phyloP scores from a whole-genome alignment of 257 asterid genomes.

The Fraxinus pennsylvanica region DNA sequence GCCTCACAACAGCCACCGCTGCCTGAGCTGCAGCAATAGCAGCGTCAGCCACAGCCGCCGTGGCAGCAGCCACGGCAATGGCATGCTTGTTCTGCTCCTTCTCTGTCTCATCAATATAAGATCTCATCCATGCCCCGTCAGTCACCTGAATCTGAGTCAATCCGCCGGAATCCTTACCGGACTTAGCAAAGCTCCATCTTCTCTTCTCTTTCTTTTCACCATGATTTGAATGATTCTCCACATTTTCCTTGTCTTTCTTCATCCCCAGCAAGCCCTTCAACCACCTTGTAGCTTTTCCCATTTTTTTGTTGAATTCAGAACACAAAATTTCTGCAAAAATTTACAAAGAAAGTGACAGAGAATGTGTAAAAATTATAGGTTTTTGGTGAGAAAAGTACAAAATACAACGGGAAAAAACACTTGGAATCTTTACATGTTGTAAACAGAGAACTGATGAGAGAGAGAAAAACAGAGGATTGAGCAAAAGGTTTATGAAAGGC shows the following conservation, averaged over 20 bases:
- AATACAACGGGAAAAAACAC: constrained; percentile 28
- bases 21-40: constrained; percentile 98
- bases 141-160: constrained; percentile 32
- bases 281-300: constrained; percentile 97
- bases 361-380: constrained; percentile 13
- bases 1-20: constrained; percentile 87
- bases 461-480: constrained; percentile 29
- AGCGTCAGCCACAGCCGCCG: constrained; percentile 94
- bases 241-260: constrained; percentile 71
- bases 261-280: constrained; percentile 70
- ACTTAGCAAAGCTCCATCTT: constrained; percentile 66
- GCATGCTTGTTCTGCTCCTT: constrained; percentile 80
- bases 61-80: constrained; percentile 88
- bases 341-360: constrained; percentile 25
- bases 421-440: constrained; percentile 47
- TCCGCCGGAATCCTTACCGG: constrained; percentile 49
- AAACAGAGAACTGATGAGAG: constrained; percentile 29
- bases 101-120: constrained; percentile 55
- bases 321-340: constrained; percentile 15
- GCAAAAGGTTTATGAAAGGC: constrained; percentile 44
- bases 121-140: constrained; percentile 59
- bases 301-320: constrained; percentile 25
- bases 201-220: constrained; percentile 57
- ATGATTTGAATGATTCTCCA: constrained; percentile 44
- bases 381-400: constrained; percentile 19